These are phyloP conservation scores for Allium sativum DNA, from an alignment of 106 monocot genomes.

Conservation along the genomic window DNA sequence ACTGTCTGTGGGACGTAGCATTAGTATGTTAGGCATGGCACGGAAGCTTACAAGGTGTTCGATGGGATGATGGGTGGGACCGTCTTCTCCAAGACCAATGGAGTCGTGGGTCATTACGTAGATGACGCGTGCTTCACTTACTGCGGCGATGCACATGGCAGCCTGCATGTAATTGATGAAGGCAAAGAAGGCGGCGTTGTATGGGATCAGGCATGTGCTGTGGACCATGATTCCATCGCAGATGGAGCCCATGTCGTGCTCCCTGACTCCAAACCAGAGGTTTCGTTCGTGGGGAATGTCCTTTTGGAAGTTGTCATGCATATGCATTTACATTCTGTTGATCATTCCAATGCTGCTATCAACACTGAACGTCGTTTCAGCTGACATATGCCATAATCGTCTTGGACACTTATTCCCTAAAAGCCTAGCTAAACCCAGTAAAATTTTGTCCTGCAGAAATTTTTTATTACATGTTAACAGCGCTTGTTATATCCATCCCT, in stretches of 20 bases:
- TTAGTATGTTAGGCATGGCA: constrained; percentile 76
- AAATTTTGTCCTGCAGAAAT: too few relatives aligned
- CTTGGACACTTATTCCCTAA: too few relatives aligned
- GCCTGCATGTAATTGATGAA: constrained; percentile 83
- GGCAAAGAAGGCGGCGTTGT: constrained; percentile 84
- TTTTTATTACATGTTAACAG: too few relatives aligned
- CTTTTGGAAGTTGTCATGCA: constrained; percentile 74
- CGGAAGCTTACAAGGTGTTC: constrained; percentile 68
- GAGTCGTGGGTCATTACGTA: constrained; percentile 85
- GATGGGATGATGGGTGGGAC: constrained; percentile 73
- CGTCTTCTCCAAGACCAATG: constrained; percentile 75
- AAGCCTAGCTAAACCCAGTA: too few relatives aligned
- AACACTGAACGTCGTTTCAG: too few relatives aligned
- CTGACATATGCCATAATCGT: too few relatives aligned
- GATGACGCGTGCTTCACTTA: constrained; percentile 53
- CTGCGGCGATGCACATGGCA: constrained; percentile 60
- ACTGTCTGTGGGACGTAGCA: constrained; percentile 68
- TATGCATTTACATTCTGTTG: too few relatives aligned
- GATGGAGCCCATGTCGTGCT: constrained; percentile 74
- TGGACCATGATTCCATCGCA: constrained; percentile 70
- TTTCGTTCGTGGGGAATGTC: constrained; percentile 58
- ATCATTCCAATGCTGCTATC: too few relatives aligned
- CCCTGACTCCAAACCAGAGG: constrained; percentile 63
- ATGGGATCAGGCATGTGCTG: constrained; percentile 60
- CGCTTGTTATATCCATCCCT: too few relatives aligned